phyloP scores from a whole-genome alignment of 2,329 filamentous ascomycete genomes.

The Penicillium sp. region DNA sequence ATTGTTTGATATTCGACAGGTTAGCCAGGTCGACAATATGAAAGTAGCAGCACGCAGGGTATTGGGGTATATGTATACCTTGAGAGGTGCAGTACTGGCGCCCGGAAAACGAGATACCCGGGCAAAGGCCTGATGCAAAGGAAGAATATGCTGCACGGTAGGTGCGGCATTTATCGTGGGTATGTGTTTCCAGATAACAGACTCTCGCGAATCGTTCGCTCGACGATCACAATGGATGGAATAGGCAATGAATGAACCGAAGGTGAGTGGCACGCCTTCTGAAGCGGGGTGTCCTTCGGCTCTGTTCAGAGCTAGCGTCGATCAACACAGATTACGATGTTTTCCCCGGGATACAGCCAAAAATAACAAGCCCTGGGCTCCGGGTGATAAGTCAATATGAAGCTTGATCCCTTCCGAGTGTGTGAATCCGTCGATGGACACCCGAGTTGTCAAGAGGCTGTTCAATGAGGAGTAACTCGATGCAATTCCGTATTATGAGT shows the following conservation, averaged over 20 bases:
- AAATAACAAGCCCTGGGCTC: neutral
- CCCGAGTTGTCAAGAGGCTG: neutral
- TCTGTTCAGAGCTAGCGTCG: neutral
- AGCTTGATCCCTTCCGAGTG: neutral
- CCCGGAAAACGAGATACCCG: constrained; percentile 6
- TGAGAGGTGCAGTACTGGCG: neutral
- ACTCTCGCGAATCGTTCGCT: neutral
- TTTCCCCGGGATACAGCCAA: too few species aligned
- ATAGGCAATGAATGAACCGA: neutral
- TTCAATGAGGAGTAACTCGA: neutral
- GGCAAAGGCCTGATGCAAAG: neutral
- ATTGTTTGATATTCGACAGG: constrained; percentile 3
- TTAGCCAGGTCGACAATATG: constrained; percentile 6
- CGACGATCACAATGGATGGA: neutral
- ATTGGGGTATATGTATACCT: constrained; percentile 17
- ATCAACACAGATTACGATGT: neutral
- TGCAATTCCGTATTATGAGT: neutral
- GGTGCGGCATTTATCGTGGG: constrained; percentile 5
- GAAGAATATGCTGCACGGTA: neutral
- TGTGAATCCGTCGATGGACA: neutral
- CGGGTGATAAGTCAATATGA: neutral
- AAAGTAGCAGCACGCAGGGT: neutral
- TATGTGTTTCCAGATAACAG: neutral
- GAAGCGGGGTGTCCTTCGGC: constrained; percentile 5
- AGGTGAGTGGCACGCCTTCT: neutral